Evolutionary conservation across 1,284 basidiomycete genomes (phyloP).

Genomic region (Pseudomicrostroma phylloplanum): DNA sequence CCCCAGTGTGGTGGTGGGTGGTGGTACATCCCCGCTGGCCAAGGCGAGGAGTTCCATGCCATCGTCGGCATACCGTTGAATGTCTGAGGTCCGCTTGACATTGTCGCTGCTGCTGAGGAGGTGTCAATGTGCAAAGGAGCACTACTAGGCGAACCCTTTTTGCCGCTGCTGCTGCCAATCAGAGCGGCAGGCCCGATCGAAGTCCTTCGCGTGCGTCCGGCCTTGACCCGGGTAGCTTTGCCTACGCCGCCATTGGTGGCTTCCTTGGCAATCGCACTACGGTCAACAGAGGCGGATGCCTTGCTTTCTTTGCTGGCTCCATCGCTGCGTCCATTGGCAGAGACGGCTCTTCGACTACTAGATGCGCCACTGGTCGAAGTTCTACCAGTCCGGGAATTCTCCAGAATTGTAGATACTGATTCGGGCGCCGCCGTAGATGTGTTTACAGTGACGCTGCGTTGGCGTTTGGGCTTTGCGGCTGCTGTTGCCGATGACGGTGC

Average conservation of each 20-base stretch:
- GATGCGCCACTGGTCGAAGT: neutral
- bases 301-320: neutral
- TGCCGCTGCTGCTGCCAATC: neutral
- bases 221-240: neutral
- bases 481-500: neutral
- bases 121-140: conserved; percentile 6
- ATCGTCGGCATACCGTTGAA: neutral
- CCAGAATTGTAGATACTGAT: neutral
- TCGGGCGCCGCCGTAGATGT: neutral
- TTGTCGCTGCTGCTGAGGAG: neutral
- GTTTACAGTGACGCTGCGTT: neutral
- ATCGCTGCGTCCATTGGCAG: neutral
- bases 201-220: neutral
- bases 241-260: conserved; percentile 2
- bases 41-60: neutral
- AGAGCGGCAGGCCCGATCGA: neutral
- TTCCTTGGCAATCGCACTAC: neutral
- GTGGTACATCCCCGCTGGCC: neutral
- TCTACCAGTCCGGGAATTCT: neutral
- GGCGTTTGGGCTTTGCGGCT: neutral
- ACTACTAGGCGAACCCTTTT: neutral
- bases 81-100: neutral
- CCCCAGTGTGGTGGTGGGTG: neutral
- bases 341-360: too few relatives aligned
- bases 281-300: neutral